These are phyloP conservation scores for Rugosomyces carneus DNA, from an alignment of 1,284 basidiomycete genomes.

Conservation along the genomic window DNA sequence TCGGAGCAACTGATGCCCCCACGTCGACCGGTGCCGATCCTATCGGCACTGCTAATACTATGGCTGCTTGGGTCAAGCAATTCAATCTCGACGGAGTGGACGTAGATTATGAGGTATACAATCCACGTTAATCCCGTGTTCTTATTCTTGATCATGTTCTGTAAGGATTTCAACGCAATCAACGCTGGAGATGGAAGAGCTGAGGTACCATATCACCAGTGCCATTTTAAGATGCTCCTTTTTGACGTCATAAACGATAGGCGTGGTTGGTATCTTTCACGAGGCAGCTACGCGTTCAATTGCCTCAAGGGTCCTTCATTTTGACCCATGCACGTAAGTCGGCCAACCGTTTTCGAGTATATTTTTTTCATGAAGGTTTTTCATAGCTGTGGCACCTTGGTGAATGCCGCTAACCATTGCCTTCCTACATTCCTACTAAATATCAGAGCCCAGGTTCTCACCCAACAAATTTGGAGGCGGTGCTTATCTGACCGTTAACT, in stretches of 20 bases:
- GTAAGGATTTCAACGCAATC: conserved; percentile 43
- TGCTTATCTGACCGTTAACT: conserved; percentile 53
- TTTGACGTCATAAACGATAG: not conserved
- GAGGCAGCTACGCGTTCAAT: not conserved
- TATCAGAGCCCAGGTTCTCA: conserved; percentile 37
- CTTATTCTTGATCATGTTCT: not conserved
- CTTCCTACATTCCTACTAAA: not conserved
- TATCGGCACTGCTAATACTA: conserved; percentile 38
- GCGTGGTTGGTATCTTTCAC: conserved; percentile 4
- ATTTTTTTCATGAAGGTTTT: not conserved
- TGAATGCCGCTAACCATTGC: conserved; percentile 10
- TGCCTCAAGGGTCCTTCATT: conserved; percentile 3
- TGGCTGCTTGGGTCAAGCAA: conserved; percentile 45
- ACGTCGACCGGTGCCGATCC: conserved; percentile 41
- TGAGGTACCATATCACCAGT: conserved; percentile 24
- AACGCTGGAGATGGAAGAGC: conserved; percentile 30
- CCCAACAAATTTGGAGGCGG: conserved; percentile 34
- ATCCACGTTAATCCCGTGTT: not conserved
- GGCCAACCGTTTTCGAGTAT: not conserved
- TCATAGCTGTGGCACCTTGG: conserved; percentile 47
- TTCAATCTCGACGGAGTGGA: conserved; percentile 49
- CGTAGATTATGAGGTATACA: conserved; percentile 43
- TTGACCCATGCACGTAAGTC: conserved; percentile 4
- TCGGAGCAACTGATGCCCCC: conserved; percentile 49
- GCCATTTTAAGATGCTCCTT: not conserved